Percentiles rank a stretch among this genome's conserved stretches.
These are phyloP conservation scores for Pseudogymnoascus sp. DNA, from an alignment of 2,329 filamentous ascomycete genomes.

Conservation along the genomic window DNA sequence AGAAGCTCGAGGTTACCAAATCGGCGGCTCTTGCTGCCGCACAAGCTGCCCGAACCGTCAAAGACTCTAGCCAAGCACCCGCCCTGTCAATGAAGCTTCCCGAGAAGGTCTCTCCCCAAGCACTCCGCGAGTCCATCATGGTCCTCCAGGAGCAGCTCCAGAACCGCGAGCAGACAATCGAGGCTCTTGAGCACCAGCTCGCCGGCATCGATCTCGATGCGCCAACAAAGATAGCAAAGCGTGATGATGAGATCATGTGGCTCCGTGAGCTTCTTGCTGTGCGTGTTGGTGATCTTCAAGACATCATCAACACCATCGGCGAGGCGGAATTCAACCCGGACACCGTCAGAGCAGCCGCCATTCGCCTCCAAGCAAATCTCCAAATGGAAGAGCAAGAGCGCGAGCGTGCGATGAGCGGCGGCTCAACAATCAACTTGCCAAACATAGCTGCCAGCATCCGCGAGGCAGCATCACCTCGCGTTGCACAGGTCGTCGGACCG, in stretches of 20 bases:
- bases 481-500: conserved; percentile 71
- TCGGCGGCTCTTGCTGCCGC: conserved; percentile 78
- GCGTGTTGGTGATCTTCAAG: conserved; percentile 81
- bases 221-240: conserved; percentile 74
- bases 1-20: conserved; percentile 84
- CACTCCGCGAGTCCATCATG: conserved; percentile 89
- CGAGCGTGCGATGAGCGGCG: conserved; percentile 69
- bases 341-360: conserved; percentile 78
- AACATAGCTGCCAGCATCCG: conserved; percentile 70
- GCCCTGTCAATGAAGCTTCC: conserved; percentile 44
- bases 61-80: conserved; percentile 23
- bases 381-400: conserved; percentile 98
- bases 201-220: conserved; percentile 66
- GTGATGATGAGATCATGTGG: conserved; percentile 91
- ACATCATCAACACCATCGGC: conserved; percentile 75
- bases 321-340: conserved; percentile 68
- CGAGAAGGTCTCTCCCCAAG: conserved; percentile 88
- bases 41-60: conserved; percentile 53
- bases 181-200: conserved; percentile 70
- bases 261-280: conserved; percentile 87
- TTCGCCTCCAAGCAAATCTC: conserved; percentile 84
- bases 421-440: conserved; percentile 58
- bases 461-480: conserved; percentile 64
- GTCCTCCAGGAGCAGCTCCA: conserved; percentile 95
- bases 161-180: conserved; percentile 82